phyloP scores from a whole-genome alignment of 116 monocot species.

The Trichopus zeylanicus region DNA sequence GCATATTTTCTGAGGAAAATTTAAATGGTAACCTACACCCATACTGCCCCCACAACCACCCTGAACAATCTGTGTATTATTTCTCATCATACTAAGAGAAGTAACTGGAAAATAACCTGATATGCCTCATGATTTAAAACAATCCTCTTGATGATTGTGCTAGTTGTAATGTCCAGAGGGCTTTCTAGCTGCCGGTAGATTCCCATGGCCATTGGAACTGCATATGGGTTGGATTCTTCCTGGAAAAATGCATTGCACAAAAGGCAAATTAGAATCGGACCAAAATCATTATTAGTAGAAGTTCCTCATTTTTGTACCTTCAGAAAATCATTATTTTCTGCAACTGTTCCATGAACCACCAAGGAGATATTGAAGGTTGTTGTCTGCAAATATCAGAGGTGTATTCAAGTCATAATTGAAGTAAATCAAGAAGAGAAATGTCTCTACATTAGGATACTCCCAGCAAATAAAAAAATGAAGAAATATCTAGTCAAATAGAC shows the following conservation, averaged over 20 bases:
- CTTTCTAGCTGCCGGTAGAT: slow-evolving; percentile 59
- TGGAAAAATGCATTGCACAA: slow-evolving; percentile 16
- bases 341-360: slow-evolving; percentile 73
- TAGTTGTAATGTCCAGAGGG: slow-evolving; percentile 86
- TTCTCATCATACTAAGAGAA: neutral
- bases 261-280: slow-evolving; percentile 1
- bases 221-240: slow-evolving; percentile 78
- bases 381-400: slow-evolving; percentile 48
- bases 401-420: neutral
- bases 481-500: neutral
- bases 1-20: no score
- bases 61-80: neutral
- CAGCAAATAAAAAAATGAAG: neutral
- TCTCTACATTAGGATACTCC: no score
- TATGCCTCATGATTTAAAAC: slow-evolving; percentile 88
- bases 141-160: slow-evolving; percentile 88
- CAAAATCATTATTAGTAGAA: neutral
- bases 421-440: neutral
- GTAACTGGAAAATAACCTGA: slow-evolving; percentile 36
- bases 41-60: no score
- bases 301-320: slow-evolving; percentile 28
- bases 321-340: slow-evolving; percentile 67
- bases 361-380: slow-evolving; percentile 82
- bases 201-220: slow-evolving; percentile 65
- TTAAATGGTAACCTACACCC: no score